A percentile compares a stretch with the other conserved stretches of the same genome.
These are phyloP conservation scores for Paramecium bursaria DNA, from an alignment of 73 alveolate species.

Conservation along the genomic window DNA sequence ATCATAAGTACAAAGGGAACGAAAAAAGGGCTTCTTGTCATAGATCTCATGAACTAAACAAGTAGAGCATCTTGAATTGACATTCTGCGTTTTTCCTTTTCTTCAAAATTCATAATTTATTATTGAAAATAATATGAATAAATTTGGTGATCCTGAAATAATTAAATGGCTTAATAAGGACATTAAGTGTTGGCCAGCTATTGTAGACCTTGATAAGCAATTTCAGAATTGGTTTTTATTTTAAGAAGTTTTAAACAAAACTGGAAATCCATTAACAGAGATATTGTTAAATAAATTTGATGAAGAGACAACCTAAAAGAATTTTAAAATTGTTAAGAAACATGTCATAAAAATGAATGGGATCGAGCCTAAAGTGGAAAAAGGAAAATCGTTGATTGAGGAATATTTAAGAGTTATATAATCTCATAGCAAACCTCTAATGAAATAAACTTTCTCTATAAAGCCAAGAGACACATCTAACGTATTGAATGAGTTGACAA, in stretches of 20 bases:
- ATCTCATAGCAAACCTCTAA: conserved; percentile 4
- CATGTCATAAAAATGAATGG: conserved; percentile 37
- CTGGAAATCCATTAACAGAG: conserved; percentile 46
- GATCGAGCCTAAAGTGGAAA: conserved; percentile 56
- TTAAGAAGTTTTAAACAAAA: conserved; percentile 43
- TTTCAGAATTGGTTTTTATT: conserved; percentile 50
- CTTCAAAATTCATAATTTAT: too few species aligned
- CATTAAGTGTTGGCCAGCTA: conserved; percentile 38
- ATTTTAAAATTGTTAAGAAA: conserved; percentile 45
- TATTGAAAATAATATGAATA: too few species aligned
- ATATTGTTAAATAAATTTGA: conserved; percentile 56
- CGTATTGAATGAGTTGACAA: conserved; percentile 35
- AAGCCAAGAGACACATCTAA: conserved; percentile 29
- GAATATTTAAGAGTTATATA: conserved; percentile 48
- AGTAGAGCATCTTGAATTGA: conserved; percentile 31
- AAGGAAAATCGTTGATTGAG: conserved; percentile 41
- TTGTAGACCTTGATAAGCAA: conserved; percentile 30
- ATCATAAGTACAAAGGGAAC: conserved; percentile 5
- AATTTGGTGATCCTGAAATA: conserved; percentile 49
- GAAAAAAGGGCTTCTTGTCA: conserved; percentile 26
- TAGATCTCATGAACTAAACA: neutral
- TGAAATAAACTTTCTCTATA: neutral
- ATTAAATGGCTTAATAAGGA: conserved; percentile 55
- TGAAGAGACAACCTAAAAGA: conserved; percentile 36
- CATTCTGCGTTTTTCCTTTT: too few species aligned